Base-by-base conservation (phyloP, 202 grass and related monocot genomes). In the Elaeis oleifera region DNA sequence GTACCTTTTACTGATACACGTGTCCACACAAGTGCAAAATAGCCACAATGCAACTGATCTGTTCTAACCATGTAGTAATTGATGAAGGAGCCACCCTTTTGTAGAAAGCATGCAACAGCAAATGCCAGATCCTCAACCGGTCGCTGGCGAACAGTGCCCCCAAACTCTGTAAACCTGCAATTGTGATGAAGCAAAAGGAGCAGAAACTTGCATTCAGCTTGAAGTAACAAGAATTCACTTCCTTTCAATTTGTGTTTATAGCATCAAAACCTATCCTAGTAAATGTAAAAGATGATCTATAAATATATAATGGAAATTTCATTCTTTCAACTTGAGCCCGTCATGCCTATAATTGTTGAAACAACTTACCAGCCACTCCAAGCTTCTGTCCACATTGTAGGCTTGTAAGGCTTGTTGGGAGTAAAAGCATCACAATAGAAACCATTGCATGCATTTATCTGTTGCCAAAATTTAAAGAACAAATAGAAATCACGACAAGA, bases 371-470 rank as follows among this genome's bases (percentile, higher is more conserved):
- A 99, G 24, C 84, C 94, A 80, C 79, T 99, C 94, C 94, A 99
- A 86, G 94, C 88, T 89, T 99, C 94, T 32, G 94, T 99, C 94
- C 94, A 99, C 94, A 99, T 99, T 6, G 56, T 82, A 51, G 94
- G 94, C 66, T 99, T 99, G 68, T 84, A 81, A 65, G 85, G 69
- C 19, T 80, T 64, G 72, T 99, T 99, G 18, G 94, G 88, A 60
- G 88, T 65, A 77, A 99, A 99, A 59, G 81, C 58, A 66, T 99
- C 88, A 73, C 94, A 99, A 58, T 89, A 94, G 65, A 94, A 99
- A 50, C 94, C 94, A 76, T 99, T 99, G 72, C 94, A 99, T 49
- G 94, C 70, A 74, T 99, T 94, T 68, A 99, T 94, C 94, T 99
- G 88, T 71, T 63, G 1, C 26, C 26, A 32, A 51, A 73, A 77